phyloP scores from a whole-genome alignment of 192 early-diverging fungal genomes.

The Phlyctochytrium planicorne region DNA sequence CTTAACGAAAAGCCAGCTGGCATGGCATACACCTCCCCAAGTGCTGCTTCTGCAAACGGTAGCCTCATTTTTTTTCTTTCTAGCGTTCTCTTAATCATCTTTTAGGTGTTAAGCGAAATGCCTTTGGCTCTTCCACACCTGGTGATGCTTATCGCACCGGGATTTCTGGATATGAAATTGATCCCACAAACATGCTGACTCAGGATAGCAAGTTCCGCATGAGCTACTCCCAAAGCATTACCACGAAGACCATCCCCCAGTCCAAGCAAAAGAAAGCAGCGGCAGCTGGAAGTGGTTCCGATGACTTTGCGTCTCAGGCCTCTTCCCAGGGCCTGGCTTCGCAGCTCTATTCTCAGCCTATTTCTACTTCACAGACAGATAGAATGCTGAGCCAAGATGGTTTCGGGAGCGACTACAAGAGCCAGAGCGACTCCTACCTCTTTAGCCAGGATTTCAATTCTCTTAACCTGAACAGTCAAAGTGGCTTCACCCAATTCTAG shows the following conservation, averaged over 20 bases:
- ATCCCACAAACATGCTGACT: not conserved
- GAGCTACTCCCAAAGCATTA: not conserved
- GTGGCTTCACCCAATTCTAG: slow-evolving; percentile 36
- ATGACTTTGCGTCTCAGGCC: too few relatives aligned
- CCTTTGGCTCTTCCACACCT: slow-evolving; percentile 10
- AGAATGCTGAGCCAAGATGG: slow-evolving; percentile 23
- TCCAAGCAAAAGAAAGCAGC: too few relatives aligned
- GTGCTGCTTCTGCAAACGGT: slow-evolving; percentile 22
- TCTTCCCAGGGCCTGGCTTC: slow-evolving; percentile 22
- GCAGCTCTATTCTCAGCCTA: slow-evolving; percentile 21
- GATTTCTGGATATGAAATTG: not conserved
- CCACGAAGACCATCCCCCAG: not conserved
- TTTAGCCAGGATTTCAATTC: slow-evolving; percentile 42
- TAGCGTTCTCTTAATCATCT: not conserved
- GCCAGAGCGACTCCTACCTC: slow-evolving; percentile 39
- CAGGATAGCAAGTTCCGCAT: not conserved
- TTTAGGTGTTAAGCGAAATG: not conserved
- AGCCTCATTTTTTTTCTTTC: slow-evolving; percentile 5
- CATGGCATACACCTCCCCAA: slow-evolving; percentile 33
- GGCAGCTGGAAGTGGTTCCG: too few relatives aligned
- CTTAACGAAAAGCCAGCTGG: slow-evolving; percentile 31
- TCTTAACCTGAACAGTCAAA: slow-evolving; percentile 23
- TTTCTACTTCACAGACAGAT: slow-evolving; percentile 16
- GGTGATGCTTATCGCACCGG: not conserved
- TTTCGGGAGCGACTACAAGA: slow-evolving; percentile 57